phyloP scores from a whole-genome alignment of 805 yeast species.

The Schwanniomyces occidentalis region DNA sequence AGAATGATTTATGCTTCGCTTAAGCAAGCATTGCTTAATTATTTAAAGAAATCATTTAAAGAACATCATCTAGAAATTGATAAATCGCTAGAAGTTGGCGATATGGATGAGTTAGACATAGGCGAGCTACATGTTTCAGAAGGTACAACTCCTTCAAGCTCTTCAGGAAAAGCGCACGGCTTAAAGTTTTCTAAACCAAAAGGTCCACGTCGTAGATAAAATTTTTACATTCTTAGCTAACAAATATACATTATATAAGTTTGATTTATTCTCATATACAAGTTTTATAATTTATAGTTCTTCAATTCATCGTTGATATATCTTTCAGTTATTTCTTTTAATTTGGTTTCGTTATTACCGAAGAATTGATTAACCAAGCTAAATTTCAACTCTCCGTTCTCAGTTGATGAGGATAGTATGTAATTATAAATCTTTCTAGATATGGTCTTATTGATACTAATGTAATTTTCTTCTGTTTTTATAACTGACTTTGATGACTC shows the following conservation, averaged over 20 bases:
- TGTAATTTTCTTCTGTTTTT: conserved; percentile 44
- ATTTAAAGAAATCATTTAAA: conserved; percentile 40
- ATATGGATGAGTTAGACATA: conserved; percentile 64
- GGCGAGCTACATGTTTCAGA: conserved; percentile 39
- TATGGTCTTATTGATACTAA: conserved; percentile 59
- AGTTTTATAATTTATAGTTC: conserved; percentile 4
- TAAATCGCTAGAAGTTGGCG: conserved; percentile 68
- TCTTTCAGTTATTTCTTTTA: conserved; percentile 23
- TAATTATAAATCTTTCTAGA: conserved; percentile 58
- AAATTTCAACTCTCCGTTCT: conserved; percentile 8
- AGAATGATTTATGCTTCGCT: conserved; percentile 92
- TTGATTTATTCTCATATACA: too few relatives aligned
- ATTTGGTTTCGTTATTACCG: conserved; percentile 12
- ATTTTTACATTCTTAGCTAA: conserved; percentile 2
- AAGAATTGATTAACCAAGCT: too few relatives aligned
- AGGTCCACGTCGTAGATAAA: conserved; percentile 59
- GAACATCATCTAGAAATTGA: conserved; percentile 33
- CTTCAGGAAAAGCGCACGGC: conserved; percentile 11
- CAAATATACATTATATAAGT: neutral
- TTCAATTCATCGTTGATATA: conserved; percentile 23
- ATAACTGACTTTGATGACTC: conserved; percentile 29
- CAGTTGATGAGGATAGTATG: conserved; percentile 17
- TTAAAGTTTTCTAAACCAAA: conserved; percentile 58
- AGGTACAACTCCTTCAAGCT: conserved; percentile 8
- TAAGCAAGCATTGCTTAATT: conserved; percentile 57